Evolutionary conservation across 2,329 filamentous ascomycete species (phyloP), one percentile per base, ranked within the genome.

Genomic region (Exophiala spinifera): DNA sequence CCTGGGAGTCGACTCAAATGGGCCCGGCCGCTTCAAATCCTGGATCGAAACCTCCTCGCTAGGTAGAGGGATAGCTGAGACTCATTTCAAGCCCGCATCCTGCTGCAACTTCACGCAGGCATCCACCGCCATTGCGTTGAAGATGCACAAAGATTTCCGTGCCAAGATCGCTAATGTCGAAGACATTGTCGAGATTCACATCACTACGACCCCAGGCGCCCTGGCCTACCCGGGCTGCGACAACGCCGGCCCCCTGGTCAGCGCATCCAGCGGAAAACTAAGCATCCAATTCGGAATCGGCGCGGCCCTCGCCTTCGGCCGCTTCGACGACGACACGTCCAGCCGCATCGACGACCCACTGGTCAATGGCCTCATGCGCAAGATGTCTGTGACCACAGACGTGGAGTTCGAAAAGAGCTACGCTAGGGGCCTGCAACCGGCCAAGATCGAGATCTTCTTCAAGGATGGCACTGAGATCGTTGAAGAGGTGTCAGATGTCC

Each of bases 261-360:
- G n/a, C 6, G 19, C 46, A 46, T 25, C 39, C 14, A 23, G 33
- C 46, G 25, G 36, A 10, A 55, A 55, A 25, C n/a, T 55, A 11
- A 55, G 52, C 15, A 55, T 55, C 3, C 52, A 55, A 17, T 55
- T 21, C 19, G 52, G 52, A 11, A 33, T 55, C 2, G 15, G 17
- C 20, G 37, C 46, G 4, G 37, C 28, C 8, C 40, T 55, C 8
- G 34, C 34, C 5, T 53, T 43, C 15, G 46, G 21, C 5, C 33
- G 45, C 4, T n/a, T 53, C 15, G 51, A 53, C 51, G 51, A 58
- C 19, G 44, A 58, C 5, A 33, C 39, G 15, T 52, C 49, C 44
- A 43, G 25, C 8, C 3, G 21, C 14, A n/a, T 36, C 17, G 28
- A 45, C 17, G 44, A 56, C 13, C 21, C 15, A 17, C 15, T 7